Evolutionary conservation across 2,329 filamentous ascomycete genomes (phyloP), one percentile per base, ranked within the genome.

Genomic region (Scolecobasidium constrictum): DNA sequence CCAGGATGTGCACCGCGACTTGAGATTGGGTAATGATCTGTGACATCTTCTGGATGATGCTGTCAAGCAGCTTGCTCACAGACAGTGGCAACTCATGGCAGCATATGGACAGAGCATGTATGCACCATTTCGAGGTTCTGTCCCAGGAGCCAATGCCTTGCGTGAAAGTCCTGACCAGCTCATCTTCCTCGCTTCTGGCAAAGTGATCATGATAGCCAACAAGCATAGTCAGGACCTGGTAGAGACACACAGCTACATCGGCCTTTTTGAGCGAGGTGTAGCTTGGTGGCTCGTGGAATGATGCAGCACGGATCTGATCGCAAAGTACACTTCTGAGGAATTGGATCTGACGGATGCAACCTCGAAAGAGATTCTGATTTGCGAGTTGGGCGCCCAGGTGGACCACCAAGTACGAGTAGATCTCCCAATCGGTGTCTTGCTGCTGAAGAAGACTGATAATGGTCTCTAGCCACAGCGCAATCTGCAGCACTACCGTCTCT

Each of bases 11-110:
- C 47, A 95, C 83, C 7, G 90, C 87, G 26, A 95, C 83, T 44
- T 88, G 78, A 5, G 86, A 81, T 54, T 94, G 88, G 1, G 92
- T 96, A 54, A 98, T 94, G 54, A 95, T 93, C 52, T 88, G 86
- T 1, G 88, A 83, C 85, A 98, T 94, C 57, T 86, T 90, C 54
- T 88, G 83, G 43, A 98, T 71, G 50, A 96, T 86, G 36, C 79
- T 83, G 36, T 90, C 83, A 47, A 96, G 71, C 16, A 80, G 82
- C 57, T 90, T 94, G 56, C 83, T 86, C 40, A 88, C 84, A 11
- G 90, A 90, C 15, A 83, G 73, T 3, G 92, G 88, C 19, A 95
- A 75, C 60, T 98, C 92, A 54, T 95, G 87, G 58, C 88, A 95
- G 65, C 90, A 96, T 47, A 98, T 83, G 0, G 87, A 88, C 16